Evolutionary conservation across 345 rosid genomes (phyloP), one percentile per base, ranked within the genome.

Genomic region (Dipteronia sinensis): DNA sequence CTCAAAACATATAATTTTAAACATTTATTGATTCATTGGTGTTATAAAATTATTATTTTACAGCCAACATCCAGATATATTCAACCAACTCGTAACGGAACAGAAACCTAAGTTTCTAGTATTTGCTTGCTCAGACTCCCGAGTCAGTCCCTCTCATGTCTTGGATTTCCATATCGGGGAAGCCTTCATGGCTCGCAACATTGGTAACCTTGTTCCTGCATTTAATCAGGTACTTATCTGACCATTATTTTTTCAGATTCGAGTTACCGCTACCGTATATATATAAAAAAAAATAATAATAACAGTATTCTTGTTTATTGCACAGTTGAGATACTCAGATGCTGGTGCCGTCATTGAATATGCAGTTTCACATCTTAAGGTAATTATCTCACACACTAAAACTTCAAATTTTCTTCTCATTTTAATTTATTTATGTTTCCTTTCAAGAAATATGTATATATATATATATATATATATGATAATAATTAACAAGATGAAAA

Each of bases 91-190:
- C 6, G 71, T 77, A 56, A 1, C 19, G 25, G 69, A 27, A 3
- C 85, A 83, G 59, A 17, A 67, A 1, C 85, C 85, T 25, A 79
- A 68, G 77, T 74, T 70, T 58, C 61, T 82, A 59, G 82, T 82
- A 38, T 82, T 82, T 67, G 88, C 87, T 0, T 86, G 89, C 86
- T 86, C 86, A 11, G 91, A 88, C 79, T 86, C 91, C 11, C 82
- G 90, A 31, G 88, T 86, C 49, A 80, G 90, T 74, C 91, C 91
- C 61, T 83, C 88, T 4, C 81, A 83, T 78, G 79, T 88, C 53
- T 85, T 86, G 12, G 42, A 82, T 84, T 85, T 88, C 23, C 86
- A 85, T 17, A 88, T 84, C 25, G 91, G 91, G 58, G 87, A 86
- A 25, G 91, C 89, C 16, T 88, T 88, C 81, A 78, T 83, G 69